These are phyloP conservation scores for Xylaria sp. DNA, from an alignment of 2,329 filamentous ascomycete genomes.

Conservation along the genomic window DNA sequence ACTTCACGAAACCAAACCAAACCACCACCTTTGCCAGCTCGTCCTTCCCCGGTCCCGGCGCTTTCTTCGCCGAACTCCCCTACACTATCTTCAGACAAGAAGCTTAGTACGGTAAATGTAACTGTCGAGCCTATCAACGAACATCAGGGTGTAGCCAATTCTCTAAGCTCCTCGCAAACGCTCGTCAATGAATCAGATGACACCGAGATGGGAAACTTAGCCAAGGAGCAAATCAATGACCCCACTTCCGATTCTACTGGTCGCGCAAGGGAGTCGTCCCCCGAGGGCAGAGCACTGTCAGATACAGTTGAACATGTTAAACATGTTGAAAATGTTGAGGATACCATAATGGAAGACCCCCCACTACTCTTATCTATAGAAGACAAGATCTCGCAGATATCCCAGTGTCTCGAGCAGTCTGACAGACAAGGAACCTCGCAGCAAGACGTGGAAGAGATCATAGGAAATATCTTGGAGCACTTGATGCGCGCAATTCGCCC, in stretches of 20 bases:
- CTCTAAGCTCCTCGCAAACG: slow-evolving; percentile 64
- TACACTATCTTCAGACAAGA: slow-evolving; percentile 40
- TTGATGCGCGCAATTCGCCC: slow-evolving; percentile 88
- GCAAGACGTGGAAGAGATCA: slow-evolving; percentile 96
- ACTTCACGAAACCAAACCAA: slow-evolving; percentile 39
- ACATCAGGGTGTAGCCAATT: slow-evolving; percentile 57
- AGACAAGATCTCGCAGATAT: slow-evolving; percentile 54
- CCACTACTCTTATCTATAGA: slow-evolving; percentile 54
- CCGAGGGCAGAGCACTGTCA: slow-evolving; percentile 26
- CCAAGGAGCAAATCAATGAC: slow-evolving; percentile 30
- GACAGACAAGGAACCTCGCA: slow-evolving; percentile 71
- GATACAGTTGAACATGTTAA: slow-evolving; percentile 35
- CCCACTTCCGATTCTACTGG: neutral
- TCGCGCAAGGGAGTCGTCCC: slow-evolving; percentile 7
- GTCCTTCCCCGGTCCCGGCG: slow-evolving; percentile 57
- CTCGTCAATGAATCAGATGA: slow-evolving; percentile 59
- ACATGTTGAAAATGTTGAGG: slow-evolving; percentile 41
- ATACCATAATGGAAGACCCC: slow-evolving; percentile 45
- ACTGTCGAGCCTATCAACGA: slow-evolving; percentile 50
- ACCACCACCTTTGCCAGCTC: slow-evolving; percentile 63
- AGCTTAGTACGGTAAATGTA: slow-evolving; percentile 52
- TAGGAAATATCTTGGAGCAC: slow-evolving; percentile 90
- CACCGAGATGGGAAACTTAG: slow-evolving; percentile 48
- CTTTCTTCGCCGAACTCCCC: slow-evolving; percentile 20
- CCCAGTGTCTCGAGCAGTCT: slow-evolving; percentile 59